Evolutionary conservation across 768 basidiomycete genomes (phyloP).

Genomic region (Russula sp.): DNA sequence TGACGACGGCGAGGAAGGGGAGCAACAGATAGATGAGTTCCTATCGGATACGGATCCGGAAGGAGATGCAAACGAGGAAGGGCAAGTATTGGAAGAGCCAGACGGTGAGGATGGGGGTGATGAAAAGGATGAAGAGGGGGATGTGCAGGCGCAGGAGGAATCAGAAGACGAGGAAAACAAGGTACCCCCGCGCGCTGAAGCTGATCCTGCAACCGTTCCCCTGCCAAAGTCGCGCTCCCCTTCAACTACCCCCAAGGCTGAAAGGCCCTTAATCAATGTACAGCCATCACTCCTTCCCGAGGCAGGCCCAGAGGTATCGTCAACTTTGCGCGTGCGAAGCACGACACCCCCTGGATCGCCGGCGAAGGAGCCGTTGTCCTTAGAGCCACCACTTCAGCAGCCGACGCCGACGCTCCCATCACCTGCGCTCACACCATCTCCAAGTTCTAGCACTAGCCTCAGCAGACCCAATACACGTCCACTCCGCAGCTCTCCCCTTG

Average conservation of each 20-base stretch:
- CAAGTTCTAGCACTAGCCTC: conserved; percentile 43
- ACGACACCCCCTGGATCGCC: conserved; percentile 67
- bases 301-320: conserved; percentile 22
- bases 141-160: conserved; percentile 25
- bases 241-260: conserved; percentile 53
- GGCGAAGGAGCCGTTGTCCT: conserved; percentile 31
- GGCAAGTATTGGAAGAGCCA: conserved; percentile 19
- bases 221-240: conserved; percentile 42
- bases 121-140: conserved; percentile 27
- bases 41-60: conserved; percentile 25
- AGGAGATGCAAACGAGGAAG: conserved; percentile 26
- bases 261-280: conserved; percentile 36
- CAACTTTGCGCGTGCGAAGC: conserved; percentile 33
- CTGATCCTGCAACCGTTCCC: conserved; percentile 28
- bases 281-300: conserved; percentile 31
- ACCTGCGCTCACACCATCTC: conserved; percentile 30
- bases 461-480: conserved; percentile 61
- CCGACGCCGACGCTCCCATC: conserved; percentile 29
- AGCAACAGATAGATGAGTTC: conserved; percentile 21
- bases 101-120: conserved; percentile 21
- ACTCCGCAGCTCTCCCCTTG: conserved; percentile 69
- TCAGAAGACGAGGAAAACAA: conserved; percentile 10
- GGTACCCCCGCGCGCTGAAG: background rate
- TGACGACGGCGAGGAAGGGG: conserved; percentile 13
- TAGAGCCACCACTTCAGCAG: conserved; percentile 20